phyloP scores from a whole-genome alignment of 108 stramenopile species.

The Aurantiochytrium sp. region DNA sequence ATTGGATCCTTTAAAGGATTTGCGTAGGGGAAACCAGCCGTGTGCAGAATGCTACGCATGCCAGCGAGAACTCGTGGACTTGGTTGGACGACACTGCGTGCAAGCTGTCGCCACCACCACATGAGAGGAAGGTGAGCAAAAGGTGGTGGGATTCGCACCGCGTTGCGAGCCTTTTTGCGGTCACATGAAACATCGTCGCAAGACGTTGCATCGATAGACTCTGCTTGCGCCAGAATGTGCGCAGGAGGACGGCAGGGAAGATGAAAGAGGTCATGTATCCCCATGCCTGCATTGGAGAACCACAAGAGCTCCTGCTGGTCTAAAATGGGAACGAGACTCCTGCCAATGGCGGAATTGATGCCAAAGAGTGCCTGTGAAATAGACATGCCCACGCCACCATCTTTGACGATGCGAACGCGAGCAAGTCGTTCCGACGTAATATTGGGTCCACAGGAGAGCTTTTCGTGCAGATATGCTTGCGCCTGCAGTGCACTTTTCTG shows the following conservation, averaged over 20 bases:
- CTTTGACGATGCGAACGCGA: neutral
- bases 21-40: neutral
- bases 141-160: neutral
- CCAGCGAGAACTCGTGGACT: neutral
- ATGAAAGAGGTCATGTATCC: neutral
- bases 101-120: neutral
- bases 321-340: neutral
- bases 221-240: neutral
- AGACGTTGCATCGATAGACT: neutral
- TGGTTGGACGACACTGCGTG: neutral
- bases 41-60: neutral
- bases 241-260: neutral
- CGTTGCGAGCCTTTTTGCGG: neutral
- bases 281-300: neutral
- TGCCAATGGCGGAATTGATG: neutral
- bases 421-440: neutral
- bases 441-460: too few relatives aligned
- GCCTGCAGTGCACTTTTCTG: too few relatives aligned
- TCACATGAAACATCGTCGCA: neutral
- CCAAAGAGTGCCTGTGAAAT: neutral
- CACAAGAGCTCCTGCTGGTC: neutral
- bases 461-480: too few relatives aligned
- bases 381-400: neutral
- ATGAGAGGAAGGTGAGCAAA: neutral
- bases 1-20: neutral